Evolutionary conservation across 1,284 basidiomycete genomes (phyloP).

Genomic region (Pseudozyma hubeiensis): DNA sequence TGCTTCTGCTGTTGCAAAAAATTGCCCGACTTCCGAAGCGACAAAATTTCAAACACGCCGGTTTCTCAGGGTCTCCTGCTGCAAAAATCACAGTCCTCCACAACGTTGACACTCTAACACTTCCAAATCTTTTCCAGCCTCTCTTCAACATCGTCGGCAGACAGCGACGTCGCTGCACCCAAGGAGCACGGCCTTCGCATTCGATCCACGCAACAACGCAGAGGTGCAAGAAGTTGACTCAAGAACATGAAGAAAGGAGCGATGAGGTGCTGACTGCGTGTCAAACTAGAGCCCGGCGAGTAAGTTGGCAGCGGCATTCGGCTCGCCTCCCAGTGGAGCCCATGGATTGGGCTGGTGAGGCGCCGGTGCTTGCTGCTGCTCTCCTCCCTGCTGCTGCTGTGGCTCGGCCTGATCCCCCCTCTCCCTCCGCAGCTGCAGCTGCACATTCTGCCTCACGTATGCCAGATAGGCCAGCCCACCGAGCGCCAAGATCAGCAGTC

Average conservation of each 20-base stretch:
- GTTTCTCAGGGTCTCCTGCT: constrained; percentile 2
- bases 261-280: not conserved
- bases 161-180: too few species aligned
- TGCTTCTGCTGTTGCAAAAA: not conserved
- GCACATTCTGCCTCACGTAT: constrained; percentile 54
- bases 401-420: constrained; percentile 30
- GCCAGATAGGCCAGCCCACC: constrained; percentile 57
- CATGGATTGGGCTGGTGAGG: constrained; percentile 28
- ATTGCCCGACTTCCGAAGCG: constrained; percentile 21
- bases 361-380: constrained; percentile 3
- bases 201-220: too few species aligned
- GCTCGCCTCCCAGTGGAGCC: constrained; percentile 34
- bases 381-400: constrained; percentile 10
- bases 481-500: constrained; percentile 53
- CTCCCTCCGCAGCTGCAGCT: constrained; percentile 51
- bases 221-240: too few species aligned
- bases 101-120: too few species aligned
- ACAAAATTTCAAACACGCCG: constrained; percentile 11
- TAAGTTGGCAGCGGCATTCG: constrained; percentile 39
- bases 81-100: too few species aligned
- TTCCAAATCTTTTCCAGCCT: too few species aligned
- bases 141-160: too few species aligned
- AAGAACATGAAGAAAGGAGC: too few species aligned
- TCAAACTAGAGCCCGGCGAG: constrained; percentile 21
- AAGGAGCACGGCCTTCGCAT: too few species aligned